Percentiles rank a stretch among this genome's conserved stretches.
Conservation (phyloP, 164 flowering plant genomes). For the Macadamia integrifolia region DNA sequence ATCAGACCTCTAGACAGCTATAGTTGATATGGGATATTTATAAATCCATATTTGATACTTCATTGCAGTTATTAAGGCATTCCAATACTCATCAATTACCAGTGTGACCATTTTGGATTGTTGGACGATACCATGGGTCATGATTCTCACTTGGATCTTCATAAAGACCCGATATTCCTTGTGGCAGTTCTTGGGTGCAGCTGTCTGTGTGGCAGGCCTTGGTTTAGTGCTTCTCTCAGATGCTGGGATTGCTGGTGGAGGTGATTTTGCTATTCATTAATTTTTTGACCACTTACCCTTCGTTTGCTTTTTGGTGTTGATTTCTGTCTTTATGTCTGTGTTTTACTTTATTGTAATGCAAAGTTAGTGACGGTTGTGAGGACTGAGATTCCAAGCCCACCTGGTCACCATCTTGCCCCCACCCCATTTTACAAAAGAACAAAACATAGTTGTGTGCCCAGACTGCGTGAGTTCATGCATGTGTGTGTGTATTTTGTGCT, state of each 20-base stretch:
- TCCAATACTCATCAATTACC: conserved; percentile 69
- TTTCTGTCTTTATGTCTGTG: no score
- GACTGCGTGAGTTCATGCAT: no score
- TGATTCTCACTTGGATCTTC: conserved; percentile 62
- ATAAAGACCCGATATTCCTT: conserved; percentile 61
- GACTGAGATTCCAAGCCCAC: no score
- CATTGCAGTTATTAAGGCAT: conserved; percentile 66
- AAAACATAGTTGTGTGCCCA: no score
- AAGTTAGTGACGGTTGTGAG: no score
- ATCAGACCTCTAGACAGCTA: no score
- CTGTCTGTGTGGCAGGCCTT: conserved; percentile 52
- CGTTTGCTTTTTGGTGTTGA: no score
- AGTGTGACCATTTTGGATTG: conserved; percentile 82
- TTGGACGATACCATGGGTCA: conserved; percentile 69
- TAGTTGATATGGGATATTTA: not conserved
- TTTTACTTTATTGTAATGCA: no score
- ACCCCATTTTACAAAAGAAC: no score
- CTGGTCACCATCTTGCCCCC: no score
- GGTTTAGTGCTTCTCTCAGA: conserved; percentile 74
- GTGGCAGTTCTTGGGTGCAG: conserved; percentile 60
- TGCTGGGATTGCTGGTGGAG: conserved; percentile 61
- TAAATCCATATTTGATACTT: not conserved
- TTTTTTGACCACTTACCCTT: not conserved
- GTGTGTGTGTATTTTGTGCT: no score
- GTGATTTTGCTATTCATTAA: conserved; percentile 21